Conservation (phyloP, 176 grass and related monocot genomes). For the Aegilops bicornis region DNA sequence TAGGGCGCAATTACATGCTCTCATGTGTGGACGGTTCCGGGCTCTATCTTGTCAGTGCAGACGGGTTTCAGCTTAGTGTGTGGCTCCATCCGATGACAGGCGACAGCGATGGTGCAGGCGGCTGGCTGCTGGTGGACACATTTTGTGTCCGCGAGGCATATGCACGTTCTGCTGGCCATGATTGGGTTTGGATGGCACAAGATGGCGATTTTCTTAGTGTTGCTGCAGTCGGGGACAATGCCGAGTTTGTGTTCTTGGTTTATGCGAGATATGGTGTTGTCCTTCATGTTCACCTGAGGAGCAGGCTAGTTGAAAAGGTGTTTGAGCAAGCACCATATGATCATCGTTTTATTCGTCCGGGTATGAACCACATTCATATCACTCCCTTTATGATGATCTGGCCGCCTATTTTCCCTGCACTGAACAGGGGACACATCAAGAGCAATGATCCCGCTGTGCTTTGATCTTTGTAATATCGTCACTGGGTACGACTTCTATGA, state of each 20-base stretch:
- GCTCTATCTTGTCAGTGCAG: not conserved
- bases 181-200: not conserved
- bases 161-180: not conserved
- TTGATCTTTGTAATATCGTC: not conserved
- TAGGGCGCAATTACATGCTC: not conserved
- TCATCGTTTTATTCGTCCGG: too few species aligned
- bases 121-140: not conserved
- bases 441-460: too few species aligned
- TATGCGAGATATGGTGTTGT: not conserved
- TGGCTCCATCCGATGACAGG: not conserved
- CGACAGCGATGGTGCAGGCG: not conserved
- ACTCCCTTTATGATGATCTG: not conserved
- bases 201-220: not conserved
- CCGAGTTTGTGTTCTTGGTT: not conserved
- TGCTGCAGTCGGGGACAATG: not conserved
- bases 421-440: too few species aligned
- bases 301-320: not conserved
- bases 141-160: not conserved
- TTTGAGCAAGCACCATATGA: too few species aligned
- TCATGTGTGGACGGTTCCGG: not conserved
- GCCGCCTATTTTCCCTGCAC: not conserved
- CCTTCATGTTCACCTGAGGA: not conserved
- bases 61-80: not conserved
- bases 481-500: not conserved
- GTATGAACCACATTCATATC: not conserved